phyloP scores from a whole-genome alignment of 2,329 filamentous ascomycete species.

The Colletotrichum tamarilloi region DNA sequence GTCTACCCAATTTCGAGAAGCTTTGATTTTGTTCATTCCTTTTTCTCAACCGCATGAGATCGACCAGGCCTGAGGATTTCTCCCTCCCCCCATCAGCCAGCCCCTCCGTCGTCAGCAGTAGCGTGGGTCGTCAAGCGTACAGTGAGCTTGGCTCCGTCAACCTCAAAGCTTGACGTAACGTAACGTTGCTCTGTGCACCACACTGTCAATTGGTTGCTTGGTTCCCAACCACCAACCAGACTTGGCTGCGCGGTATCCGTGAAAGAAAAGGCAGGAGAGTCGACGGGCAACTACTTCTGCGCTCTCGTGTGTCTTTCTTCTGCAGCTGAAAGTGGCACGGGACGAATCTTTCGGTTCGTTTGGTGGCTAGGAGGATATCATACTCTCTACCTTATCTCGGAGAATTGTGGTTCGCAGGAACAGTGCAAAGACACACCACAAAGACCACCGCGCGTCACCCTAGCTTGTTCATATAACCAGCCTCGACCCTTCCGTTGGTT shows the following conservation, averaged over 20 bases:
- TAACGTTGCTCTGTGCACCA: conserved; percentile 30
- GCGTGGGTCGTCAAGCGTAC: conserved; percentile 11
- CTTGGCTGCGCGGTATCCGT: not conserved
- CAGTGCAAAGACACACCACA: not conserved
- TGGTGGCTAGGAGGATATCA: conserved; percentile 2
- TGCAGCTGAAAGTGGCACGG: conserved; percentile 16
- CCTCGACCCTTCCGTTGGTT: not conserved
- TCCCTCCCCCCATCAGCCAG: conserved; percentile 10
- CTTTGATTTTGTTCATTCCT: not conserved
- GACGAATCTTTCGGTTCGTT: not conserved
- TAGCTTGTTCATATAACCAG: conserved; percentile 14
- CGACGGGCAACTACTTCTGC: not conserved
- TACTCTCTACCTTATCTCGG: not conserved
- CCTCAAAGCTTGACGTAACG: conserved; percentile 32
- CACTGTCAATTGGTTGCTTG: conserved; percentile 7
- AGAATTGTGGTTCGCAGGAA: not conserved
- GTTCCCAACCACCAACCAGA: conserved; percentile 26
- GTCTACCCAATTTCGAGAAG: not conserved
- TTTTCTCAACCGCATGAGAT: not conserved
- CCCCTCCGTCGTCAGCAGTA: conserved; percentile 25
- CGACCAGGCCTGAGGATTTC: not conserved
- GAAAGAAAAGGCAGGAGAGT: not conserved
- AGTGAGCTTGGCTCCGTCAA: not conserved
- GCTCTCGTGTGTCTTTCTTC: conserved; percentile 8
- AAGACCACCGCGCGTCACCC: conserved; percentile 2